Base-by-base conservation (phyloP, 176 grass and related monocot species). In the Carex parvula region DNA sequence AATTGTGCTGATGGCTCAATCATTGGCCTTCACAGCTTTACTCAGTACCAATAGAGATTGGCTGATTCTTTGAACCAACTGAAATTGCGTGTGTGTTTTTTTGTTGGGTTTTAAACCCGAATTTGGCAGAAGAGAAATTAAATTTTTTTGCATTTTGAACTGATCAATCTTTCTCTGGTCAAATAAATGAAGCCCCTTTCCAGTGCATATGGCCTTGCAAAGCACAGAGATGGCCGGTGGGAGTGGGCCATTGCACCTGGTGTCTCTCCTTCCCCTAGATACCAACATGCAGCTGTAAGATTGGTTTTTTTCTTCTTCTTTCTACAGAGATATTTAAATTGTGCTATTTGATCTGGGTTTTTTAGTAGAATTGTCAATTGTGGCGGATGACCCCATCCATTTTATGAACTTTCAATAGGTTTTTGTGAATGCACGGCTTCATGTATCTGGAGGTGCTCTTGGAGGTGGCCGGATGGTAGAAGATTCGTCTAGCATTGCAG, bases 231-330 rank as follows among this genome's bases (percentile, higher is more conserved):
- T 88, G 97, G 97, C 13, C 91, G 97, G 24, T 99, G 97, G 97
- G 97, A 99, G 54, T 99, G 97, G 97, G 97, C 97, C 86, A 99
- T 99, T 82, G 97, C 97, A 61, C 97, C 97, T 73, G 97, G 97
- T 82, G 97, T 99, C 57, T 99, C 97, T 88, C 97, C 97, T 70
- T 99, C 97, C 55, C 88, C 97, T 71, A 90, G 97, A 99, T 99
- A 99, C 73, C 97, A 99, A 89, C 97, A 99, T 90, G 97, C 97
- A 80, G 97, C 97, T 88, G 97, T 99, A 84, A 90, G 90, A 60
- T 82, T 35, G 73, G 46, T 65, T 80, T 84, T 62, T 17, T 66
- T 32, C 52, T 74, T 32, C 53, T 74, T 33, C 52, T 84, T 37
- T 87, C 11, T 26, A 30, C 1, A 76, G 29, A 62, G 68, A 85